Conservation (phyloP, 2,329 filamentous ascomycete species). For the Colletotrichum coccodes region DNA sequence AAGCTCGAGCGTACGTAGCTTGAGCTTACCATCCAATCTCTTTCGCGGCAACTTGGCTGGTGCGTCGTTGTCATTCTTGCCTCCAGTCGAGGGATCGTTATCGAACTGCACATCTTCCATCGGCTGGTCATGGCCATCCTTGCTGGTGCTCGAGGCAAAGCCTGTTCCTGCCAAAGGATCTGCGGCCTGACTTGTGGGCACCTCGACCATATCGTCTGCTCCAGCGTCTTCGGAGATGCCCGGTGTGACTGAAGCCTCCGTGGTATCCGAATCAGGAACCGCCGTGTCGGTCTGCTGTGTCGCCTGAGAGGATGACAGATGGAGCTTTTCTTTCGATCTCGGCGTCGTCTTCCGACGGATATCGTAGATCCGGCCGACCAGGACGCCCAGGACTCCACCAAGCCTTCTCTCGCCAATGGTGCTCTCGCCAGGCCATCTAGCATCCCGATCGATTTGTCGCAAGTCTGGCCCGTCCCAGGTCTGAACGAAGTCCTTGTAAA, state of each 20-base stretch:
- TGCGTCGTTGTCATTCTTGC: background rate
- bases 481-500: conserved; percentile 62
- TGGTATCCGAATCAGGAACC: background rate
- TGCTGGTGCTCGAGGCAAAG: background rate
- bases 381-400: conserved; percentile 74
- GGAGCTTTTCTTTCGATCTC: conserved; percentile 26
- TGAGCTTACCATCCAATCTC: conserved; percentile 66
- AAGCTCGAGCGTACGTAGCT: conserved; percentile 77
- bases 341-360: conserved; percentile 46
- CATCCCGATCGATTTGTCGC: conserved; percentile 71
- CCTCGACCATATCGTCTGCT: background rate
- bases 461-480: conserved; percentile 71
- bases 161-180: background rate
- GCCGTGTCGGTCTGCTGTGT: background rate
- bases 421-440: conserved; percentile 65
- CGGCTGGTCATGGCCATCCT: background rate
- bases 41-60: conserved; percentile 41
- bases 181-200: background rate
- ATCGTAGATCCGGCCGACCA: conserved; percentile 76
- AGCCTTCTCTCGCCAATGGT: conserved; percentile 71
- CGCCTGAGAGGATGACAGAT: background rate
- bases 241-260: background rate
- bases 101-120: background rate
- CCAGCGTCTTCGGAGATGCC: background rate
- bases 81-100: background rate